Evolutionary conservation across 371 early-diverging fungal species (phyloP), one percentile per base, ranked within the genome.

Genomic region (Mucor lusitanicus): DNA sequence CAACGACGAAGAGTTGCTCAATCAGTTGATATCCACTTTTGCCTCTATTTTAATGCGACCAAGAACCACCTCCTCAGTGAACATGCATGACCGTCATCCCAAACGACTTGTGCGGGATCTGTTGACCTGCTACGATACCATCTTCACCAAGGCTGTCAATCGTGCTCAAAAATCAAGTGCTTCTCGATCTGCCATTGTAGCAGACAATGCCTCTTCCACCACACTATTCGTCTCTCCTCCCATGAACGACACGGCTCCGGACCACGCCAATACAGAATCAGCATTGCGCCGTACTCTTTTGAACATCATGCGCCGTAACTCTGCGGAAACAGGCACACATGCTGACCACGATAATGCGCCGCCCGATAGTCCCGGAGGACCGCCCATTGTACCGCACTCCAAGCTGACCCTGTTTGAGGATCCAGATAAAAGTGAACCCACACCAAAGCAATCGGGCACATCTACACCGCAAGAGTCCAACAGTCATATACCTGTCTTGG

Each of bases 1-100:
- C 5, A 55, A 32, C 3, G 21, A 15, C 2, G 48, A 59, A 1
- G 55, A 37, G 0, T 17, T 69, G 13, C 44, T 70, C 1, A 60
- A 61, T 7, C 37, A 63, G 8, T 6, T 80, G 17, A 46, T 76
- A 0, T 70, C 75, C 28, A 65, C 70, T 6, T 78, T 86, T 71
- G 83, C 84, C 0, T 75, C 76, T 6, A 76, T 81, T 44, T 56
- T 87, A 25, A 65, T 87, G 64, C 79, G 87, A 13, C 86, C 85
- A 15, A 55, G 69, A 54, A 68, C 60, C 9, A 77, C 72, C 30
- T 75, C 78, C 7, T 61, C 76, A 1, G 60, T 79, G 28, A 82
- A 76, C 8, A 59, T 85, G 19, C 81, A 84, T 53, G 88, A 87
- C 59, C 79, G 75, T 25, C 87, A 87, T 33, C 83, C 83, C 17